Base-by-base conservation (phyloP, 257 asterid species). In the Solanum appendiculatum region DNA sequence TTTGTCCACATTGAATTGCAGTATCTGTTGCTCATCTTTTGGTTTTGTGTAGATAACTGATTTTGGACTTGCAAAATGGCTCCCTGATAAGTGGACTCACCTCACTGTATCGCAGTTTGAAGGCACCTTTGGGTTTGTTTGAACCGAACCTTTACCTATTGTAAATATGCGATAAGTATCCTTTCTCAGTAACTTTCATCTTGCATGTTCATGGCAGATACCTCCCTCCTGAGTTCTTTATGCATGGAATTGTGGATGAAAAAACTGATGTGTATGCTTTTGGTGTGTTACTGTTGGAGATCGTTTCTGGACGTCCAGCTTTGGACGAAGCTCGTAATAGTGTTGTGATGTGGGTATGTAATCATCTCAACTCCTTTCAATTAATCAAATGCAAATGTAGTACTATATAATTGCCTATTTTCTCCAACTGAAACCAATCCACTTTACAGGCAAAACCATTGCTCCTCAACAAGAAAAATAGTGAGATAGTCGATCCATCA, bases 21-120 rank as follows among this genome's bases (percentile, higher is more conserved):
- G 27, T 14, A 23, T 14, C 64, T 86, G 90, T 86, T 86, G 77
- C 87, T 89, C 54, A 89, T 85, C 42, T 63, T 85, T 84, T 87
- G 63, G 82, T 78, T 74, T 84, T 85, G 15, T 87, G 92, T 92
- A 97, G 99, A 96, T 97, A 86, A 94, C 99, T 51, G 99, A 97
- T 90, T 96, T 97, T 46, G 99, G 99, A 83, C 96, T 97, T 40
- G 98, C 99, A 63, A 97, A 96, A 88, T 97, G 99, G 99, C 99
- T 97, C 85, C 99, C 99, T 2, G 99, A 97, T 80, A 96, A 97
- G 82, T 95, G 99, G 99, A 93, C 95, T 88, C 98, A 96, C 92
- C 93, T 97, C 73, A 95, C 91, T 23, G 97, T 95, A 88, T 91
- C 98, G 10, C 95, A 95, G 86, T 92, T 93, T 85, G 99, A 97